Conservation (phyloP, 768 basidiomycete species). For the Clitopilus passeckerianus region DNA sequence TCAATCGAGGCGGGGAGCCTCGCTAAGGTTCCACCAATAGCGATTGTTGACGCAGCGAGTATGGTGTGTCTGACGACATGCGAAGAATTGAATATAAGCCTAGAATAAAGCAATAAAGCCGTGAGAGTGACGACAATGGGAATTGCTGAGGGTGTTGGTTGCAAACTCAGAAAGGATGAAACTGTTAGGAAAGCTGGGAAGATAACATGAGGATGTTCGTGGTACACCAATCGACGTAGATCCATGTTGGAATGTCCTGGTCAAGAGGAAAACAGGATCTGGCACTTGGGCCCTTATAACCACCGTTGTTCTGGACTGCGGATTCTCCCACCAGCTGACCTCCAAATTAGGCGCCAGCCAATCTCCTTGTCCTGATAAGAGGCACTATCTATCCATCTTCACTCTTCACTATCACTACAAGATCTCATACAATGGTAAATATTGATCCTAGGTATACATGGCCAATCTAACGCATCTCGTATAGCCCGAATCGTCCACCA, state of each 20-base stretch:
- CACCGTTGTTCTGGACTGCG: neutral
- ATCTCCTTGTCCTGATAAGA: neutral
- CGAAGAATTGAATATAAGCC: conserved; percentile 24
- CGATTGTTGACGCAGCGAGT: conserved; percentile 31
- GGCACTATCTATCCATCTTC: neutral
- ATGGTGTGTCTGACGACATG: conserved; percentile 13
- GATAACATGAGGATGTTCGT: conserved; percentile 19
- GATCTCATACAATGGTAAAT: neutral
- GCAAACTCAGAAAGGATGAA: conserved; percentile 19
- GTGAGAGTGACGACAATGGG: conserved; percentile 24
- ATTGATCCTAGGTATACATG: neutral
- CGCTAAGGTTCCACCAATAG: conserved; percentile 35
- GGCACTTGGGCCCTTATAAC: neutral
- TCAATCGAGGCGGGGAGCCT: conserved; percentile 38
- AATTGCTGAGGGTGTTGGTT: conserved; percentile 16
- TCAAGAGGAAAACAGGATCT: neutral
- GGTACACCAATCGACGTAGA: conserved; percentile 21
- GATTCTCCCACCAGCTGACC: neutral
- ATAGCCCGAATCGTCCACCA: conserved; percentile 6
- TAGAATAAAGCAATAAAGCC: conserved; percentile 29
- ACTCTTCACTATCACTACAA: neutral
- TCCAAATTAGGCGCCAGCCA: neutral
- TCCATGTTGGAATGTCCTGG: conserved; percentile 12
- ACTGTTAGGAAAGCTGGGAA: conserved; percentile 18
- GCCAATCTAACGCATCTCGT: neutral